phyloP scores from a whole-genome alignment of 805 yeast species.

The Metschnikowia picachoensis region DNA sequence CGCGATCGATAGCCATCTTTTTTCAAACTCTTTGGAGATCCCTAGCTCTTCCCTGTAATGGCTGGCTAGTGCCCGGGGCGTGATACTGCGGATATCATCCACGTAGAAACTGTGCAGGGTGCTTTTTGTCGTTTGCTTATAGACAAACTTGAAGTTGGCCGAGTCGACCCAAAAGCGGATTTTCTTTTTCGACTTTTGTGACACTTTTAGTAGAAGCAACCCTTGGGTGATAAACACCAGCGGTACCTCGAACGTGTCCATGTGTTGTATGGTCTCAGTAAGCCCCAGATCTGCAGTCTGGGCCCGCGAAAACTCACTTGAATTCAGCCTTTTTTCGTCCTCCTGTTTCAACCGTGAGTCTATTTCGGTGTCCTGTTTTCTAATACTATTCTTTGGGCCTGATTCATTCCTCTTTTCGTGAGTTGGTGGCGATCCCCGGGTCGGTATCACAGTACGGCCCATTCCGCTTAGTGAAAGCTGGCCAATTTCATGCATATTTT shows the following conservation, averaged over 20 bases:
- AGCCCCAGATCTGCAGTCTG: not conserved
- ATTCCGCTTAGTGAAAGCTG: too few relatives aligned
- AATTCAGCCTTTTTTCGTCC: too few relatives aligned
- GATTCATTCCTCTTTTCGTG: too few relatives aligned
- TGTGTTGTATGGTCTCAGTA: constrained; percentile 8
- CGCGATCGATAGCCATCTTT: constrained; percentile 77
- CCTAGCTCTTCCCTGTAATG: constrained; percentile 85
- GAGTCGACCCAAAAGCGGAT: constrained; percentile 55
- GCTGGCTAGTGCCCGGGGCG: constrained; percentile 67
- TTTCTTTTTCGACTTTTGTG: constrained; percentile 64
- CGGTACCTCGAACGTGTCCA: constrained; percentile 16
- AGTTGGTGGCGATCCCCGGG: too few relatives aligned
- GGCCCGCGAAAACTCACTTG: too few relatives aligned
- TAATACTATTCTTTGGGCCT: too few relatives aligned
- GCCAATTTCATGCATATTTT: too few relatives aligned
- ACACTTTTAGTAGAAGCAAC: constrained; percentile 59
- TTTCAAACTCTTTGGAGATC: constrained; percentile 59
- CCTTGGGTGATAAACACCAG: constrained; percentile 53
- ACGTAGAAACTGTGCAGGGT: constrained; percentile 35
- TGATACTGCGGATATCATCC: constrained; percentile 61
- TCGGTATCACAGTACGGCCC: too few relatives aligned
- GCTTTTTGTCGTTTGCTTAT: constrained; percentile 33
- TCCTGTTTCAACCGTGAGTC: too few relatives aligned
- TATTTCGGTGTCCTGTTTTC: too few relatives aligned
- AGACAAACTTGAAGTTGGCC: constrained; percentile 48